phyloP scores from a whole-genome alignment of 257 asterid species.

The Asclepias syriaca region DNA sequence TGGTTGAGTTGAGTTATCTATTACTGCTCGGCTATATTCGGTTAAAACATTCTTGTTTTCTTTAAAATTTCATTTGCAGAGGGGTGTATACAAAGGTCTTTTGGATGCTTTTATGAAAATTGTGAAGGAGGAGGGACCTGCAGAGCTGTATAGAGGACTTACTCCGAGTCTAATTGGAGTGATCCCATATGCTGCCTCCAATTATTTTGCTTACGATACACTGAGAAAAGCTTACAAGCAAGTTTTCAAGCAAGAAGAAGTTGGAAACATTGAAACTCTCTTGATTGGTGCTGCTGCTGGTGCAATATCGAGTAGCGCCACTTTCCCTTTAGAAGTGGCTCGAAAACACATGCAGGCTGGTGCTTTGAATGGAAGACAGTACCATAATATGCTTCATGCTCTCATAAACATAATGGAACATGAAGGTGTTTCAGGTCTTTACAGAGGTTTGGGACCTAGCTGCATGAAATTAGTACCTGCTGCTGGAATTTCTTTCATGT shows the following conservation, averaged over 20 bases:
- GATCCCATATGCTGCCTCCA: conserved; percentile 47
- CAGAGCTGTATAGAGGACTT: conserved; percentile 46
- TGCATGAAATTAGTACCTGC: conserved; percentile 55
- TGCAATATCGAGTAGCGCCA: conserved; percentile 50
- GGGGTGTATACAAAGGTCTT: conserved; percentile 42
- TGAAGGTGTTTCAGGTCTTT: conserved; percentile 41
- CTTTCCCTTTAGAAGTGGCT: conserved; percentile 53
- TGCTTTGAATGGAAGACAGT: conserved; percentile 46
- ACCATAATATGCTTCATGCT: conserved; percentile 43
- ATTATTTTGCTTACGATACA: conserved; percentile 45
- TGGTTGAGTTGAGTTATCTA: too few species aligned
- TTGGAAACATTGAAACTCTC: conserved; percentile 49
- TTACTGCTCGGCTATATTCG: too few species aligned
- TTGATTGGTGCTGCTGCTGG: conserved; percentile 54
- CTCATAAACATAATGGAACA: conserved; percentile 40
- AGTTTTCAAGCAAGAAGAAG: conserved; percentile 30
- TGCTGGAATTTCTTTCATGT: conserved; percentile 55
- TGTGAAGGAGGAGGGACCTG: conserved; percentile 43
- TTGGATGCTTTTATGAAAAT: conserved; percentile 44
- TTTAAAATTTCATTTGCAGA: conserved; percentile 20
- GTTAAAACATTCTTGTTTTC: too few species aligned
- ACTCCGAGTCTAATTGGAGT: conserved; percentile 51
- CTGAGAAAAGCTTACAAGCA: conserved; percentile 39
- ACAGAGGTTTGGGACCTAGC: conserved; percentile 51
- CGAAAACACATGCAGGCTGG: conserved; percentile 55